Percentiles rank a stretch among this genome's conserved stretches.
Evolutionary conservation across 2,329 filamentous ascomycete genomes (phyloP).

Genomic region (Calonectria fujianensis): DNA sequence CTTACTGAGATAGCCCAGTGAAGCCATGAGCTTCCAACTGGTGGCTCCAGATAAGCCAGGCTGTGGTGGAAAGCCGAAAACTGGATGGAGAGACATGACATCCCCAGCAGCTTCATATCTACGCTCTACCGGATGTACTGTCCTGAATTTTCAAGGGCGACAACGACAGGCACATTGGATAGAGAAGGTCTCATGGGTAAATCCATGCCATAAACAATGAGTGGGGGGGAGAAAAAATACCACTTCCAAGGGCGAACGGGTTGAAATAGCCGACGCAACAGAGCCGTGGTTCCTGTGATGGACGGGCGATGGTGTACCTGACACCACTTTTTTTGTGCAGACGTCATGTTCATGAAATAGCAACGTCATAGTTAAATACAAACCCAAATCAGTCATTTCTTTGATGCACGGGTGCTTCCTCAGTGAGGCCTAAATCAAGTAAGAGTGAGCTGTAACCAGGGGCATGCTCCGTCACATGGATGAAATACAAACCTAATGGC

Average conservation of each 20-base stretch:
- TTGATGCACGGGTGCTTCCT: not conserved
- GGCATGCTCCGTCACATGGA: not conserved
- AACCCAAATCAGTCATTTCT: not conserved
- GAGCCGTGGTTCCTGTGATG: conserved; percentile 38
- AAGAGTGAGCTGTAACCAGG: conserved; percentile 21
- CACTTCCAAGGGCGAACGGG: conserved; percentile 38
- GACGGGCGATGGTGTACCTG: conserved; percentile 37
- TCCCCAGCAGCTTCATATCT: conserved; percentile 33
- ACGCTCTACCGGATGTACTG: conserved; percentile 26
- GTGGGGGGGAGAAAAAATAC: conserved; percentile 43
- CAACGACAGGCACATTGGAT: conserved; percentile 43
- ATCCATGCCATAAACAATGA: conserved; percentile 42
- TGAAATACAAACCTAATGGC: not conserved
- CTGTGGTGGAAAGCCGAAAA: conserved; percentile 44
- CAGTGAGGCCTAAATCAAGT: conserved; percentile 10
- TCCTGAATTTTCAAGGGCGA: conserved; percentile 18
- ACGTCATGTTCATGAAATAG: conserved; percentile 30
- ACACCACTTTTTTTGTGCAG: conserved; percentile 41
- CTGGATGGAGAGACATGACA: conserved; percentile 6
- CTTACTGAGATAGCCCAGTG: conserved; percentile 34
- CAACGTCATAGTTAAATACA: not conserved
- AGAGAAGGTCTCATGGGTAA: conserved; percentile 42
- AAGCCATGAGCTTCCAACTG: conserved; percentile 33
- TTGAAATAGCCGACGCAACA: conserved; percentile 35
- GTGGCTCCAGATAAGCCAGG: conserved; percentile 40